phyloP scores from a whole-genome alignment of 345 rosid genomes.

The Eucalyptus pauciflora region DNA sequence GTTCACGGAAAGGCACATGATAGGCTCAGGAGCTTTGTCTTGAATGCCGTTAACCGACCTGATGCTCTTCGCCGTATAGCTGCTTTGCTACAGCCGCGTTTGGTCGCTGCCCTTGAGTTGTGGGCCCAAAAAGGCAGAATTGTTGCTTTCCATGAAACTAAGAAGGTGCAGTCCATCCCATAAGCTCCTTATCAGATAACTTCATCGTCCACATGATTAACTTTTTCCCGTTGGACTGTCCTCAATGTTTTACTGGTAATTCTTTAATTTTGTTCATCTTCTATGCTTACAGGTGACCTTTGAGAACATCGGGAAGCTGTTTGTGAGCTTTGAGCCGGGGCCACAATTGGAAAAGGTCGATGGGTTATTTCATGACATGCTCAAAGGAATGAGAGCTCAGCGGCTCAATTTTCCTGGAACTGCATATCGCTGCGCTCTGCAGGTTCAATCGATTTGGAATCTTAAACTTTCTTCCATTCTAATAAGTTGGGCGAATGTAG shows the following conservation, averaged over 20 bases:
- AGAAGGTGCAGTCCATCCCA: background rate
- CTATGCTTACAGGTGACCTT: slow-evolving; percentile 11
- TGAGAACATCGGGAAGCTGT: slow-evolving; percentile 19
- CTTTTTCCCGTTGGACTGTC: background rate
- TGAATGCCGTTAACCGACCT: slow-evolving; percentile 14
- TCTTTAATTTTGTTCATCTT: background rate
- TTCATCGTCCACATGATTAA: background rate
- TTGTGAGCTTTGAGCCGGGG: slow-evolving; percentile 27
- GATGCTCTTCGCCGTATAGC: slow-evolving; percentile 19
- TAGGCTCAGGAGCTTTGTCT: slow-evolving; percentile 11
- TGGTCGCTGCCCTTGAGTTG: slow-evolving; percentile 14
- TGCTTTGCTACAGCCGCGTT: slow-evolving; percentile 7
- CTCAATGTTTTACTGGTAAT: background rate
- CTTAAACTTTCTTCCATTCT: background rate
- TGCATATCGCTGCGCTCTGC: slow-evolving; percentile 9
- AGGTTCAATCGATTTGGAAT: slow-evolving; percentile 3
- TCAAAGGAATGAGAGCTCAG: slow-evolving; percentile 17
- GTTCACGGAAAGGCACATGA: slow-evolving; percentile 17
- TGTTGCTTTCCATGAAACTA: slow-evolving; percentile 1
- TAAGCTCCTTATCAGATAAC: no score
- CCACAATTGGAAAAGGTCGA: slow-evolving; percentile 4
- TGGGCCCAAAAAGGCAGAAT: slow-evolving; percentile 18
- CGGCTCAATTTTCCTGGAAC: slow-evolving; percentile 30
- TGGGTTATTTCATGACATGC: slow-evolving; percentile 4
- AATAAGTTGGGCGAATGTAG: background rate